Percentiles rank a stretch among this genome's conserved stretches.
These are phyloP conservation scores for Orbilia oligospora DNA, from an alignment of 2,329 filamentous ascomycete genomes.

Conservation along the genomic window DNA sequence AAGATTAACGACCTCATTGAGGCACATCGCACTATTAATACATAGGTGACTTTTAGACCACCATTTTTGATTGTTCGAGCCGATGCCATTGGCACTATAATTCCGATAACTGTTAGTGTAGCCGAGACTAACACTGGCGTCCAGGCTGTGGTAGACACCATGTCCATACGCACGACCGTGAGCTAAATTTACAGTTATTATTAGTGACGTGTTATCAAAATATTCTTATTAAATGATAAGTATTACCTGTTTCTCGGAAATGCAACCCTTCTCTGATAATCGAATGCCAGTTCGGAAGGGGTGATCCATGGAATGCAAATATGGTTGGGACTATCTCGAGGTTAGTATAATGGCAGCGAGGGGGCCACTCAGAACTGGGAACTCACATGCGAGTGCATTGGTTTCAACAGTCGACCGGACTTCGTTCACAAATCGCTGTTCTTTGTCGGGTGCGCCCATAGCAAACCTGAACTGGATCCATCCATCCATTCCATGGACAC, in stretches of 20 bases:
- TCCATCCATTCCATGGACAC: constrained; percentile 75
- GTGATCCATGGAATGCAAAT: constrained; percentile 89
- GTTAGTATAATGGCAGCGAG: constrained; percentile 62
- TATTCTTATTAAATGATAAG: not conserved
- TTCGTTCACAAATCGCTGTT: constrained; percentile 79
- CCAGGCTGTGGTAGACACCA: constrained; percentile 83
- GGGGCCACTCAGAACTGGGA: not conserved
- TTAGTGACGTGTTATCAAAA: not conserved
- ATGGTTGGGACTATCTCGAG: constrained; percentile 74
- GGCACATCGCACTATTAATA: constrained; percentile 75
- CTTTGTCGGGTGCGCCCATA: constrained; percentile 90
- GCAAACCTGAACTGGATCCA: constrained; percentile 89
- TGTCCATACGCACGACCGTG: constrained; percentile 82
- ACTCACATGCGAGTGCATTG: constrained; percentile 44
- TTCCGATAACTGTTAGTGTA: constrained; percentile 66
- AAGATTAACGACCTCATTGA: constrained; percentile 88
- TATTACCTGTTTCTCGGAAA: constrained; percentile 71
- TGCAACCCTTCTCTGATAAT: constrained; percentile 87
- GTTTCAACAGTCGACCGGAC: constrained; percentile 68
- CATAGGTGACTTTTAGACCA: constrained; percentile 80
- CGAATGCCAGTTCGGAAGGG: constrained; percentile 85
- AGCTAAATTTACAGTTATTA: constrained; percentile 16
- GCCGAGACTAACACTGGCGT: constrained; percentile 72
- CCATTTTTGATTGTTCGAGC: constrained; percentile 22
- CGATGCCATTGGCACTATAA: constrained; percentile 66